These are phyloP conservation scores for Daedaleopsis sinensis DNA, from an alignment of 768 basidiomycete species.

Conservation along the genomic window DNA sequence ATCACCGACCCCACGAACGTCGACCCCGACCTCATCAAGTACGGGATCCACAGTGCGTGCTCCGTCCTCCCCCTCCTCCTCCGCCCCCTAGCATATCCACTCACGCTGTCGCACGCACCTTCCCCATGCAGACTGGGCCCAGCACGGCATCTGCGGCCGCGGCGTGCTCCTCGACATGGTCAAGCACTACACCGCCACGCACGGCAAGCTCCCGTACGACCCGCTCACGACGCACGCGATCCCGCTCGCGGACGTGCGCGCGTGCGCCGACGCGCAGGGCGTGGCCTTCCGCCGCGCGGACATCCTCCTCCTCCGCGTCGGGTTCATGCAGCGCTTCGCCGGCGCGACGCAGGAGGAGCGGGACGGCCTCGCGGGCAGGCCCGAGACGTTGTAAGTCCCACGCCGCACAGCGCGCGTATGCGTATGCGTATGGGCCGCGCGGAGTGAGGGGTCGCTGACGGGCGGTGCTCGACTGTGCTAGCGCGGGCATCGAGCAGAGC, in stretches of 20 bases:
- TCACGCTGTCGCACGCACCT: not conserved
- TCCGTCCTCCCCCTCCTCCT: too few species aligned
- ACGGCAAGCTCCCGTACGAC: slow-evolving; percentile 54
- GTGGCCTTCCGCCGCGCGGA: slow-evolving; percentile 61
- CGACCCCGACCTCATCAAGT: slow-evolving; percentile 47
- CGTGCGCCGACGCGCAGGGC: slow-evolving; percentile 59
- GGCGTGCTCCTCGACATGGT: slow-evolving; percentile 73
- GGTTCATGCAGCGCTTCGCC: slow-evolving; percentile 64
- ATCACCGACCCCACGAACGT: slow-evolving; percentile 52
- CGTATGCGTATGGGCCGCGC: not conserved
- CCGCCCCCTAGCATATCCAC: not conserved
- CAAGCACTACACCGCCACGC: slow-evolving; percentile 46
- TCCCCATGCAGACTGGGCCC: slow-evolving; percentile 58
- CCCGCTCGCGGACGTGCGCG: slow-evolving; percentile 56
- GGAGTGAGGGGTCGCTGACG: not conserved
- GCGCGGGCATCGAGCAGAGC: slow-evolving; percentile 69
- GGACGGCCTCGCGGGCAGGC: slow-evolving; percentile 43
- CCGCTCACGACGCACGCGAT: slow-evolving; percentile 62
- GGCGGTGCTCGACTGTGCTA: slow-evolving; percentile 27
- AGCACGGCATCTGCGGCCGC: slow-evolving; percentile 69
- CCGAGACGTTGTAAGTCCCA: slow-evolving; percentile 60
- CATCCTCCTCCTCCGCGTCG: slow-evolving; percentile 60
- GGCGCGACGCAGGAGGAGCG: slow-evolving; percentile 45
- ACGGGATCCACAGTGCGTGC: slow-evolving; percentile 73
- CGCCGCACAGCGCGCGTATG: not conserved